Evolutionary conservation across 176 grass and related monocot genomes (phyloP).

Genomic region (Musa troglodytarum): DNA sequence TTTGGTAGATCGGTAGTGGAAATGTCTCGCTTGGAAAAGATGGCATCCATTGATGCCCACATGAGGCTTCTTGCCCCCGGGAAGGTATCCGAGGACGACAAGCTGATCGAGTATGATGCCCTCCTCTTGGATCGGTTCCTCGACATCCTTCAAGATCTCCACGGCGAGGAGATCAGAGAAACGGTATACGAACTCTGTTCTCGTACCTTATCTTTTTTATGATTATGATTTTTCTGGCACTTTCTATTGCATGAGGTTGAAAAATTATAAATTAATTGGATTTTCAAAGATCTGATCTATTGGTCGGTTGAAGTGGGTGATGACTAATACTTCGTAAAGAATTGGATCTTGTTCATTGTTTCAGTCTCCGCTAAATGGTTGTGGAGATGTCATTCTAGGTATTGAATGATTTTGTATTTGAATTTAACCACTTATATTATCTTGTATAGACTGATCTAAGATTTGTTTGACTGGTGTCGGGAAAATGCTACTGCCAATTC

Average conservation of each 20-base stretch:
- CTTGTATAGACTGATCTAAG: too few relatives aligned
- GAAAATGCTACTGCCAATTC: too few relatives aligned
- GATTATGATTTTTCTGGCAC: background rate
- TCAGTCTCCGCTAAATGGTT: too few relatives aligned
- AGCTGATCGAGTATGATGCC: constrained; percentile 12
- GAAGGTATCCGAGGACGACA: constrained; percentile 17
- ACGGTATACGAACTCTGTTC: background rate
- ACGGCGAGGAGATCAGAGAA: constrained; percentile 15
- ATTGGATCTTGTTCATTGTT: too few relatives aligned
- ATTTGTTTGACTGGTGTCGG: too few relatives aligned
- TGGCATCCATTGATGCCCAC: constrained; percentile 14
- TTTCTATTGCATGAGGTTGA: background rate
- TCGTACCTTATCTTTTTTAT: background rate
- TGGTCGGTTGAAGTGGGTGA: too few relatives aligned
- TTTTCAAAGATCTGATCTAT: too few relatives aligned
- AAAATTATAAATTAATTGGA: too few relatives aligned
- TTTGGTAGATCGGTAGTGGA: background rate
- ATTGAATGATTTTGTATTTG: too few relatives aligned
- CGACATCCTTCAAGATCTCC: constrained; percentile 14
- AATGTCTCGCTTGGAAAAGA: constrained; percentile 7
- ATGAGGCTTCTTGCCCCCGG: constrained; percentile 6
- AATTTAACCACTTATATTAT: too few relatives aligned
- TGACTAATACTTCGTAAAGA: too few relatives aligned
- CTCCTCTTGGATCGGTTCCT: constrained; percentile 21
- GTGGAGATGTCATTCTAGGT: too few relatives aligned